These are phyloP conservation scores for Thalassiosira mediterranea DNA, from an alignment of 352 stramenopile species.

Conservation along the genomic window DNA sequence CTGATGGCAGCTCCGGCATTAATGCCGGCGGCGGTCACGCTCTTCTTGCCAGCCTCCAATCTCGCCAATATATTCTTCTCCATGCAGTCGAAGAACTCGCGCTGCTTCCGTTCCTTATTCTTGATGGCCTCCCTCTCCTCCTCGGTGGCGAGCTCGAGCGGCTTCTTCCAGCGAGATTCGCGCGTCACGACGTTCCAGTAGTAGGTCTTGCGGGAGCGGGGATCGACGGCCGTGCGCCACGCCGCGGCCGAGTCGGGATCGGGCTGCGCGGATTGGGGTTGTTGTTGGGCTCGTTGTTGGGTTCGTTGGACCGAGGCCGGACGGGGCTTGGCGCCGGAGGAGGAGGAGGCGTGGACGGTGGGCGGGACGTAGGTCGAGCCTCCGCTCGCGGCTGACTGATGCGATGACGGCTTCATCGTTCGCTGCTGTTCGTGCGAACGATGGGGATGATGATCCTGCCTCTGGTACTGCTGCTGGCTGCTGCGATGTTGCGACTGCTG, in stretches of 20 bases:
- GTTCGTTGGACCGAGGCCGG: background rate
- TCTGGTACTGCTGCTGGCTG: background rate
- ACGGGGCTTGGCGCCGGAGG: background rate
- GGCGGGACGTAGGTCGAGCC: constrained; percentile 7
- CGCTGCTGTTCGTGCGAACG: background rate
- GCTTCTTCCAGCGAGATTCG: constrained; percentile 97
- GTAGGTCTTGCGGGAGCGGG: constrained; percentile 90
- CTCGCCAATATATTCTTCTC: constrained; percentile 92
- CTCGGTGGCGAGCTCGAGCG: constrained; percentile 59
- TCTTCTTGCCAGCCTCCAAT: constrained; percentile 39
- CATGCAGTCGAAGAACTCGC: constrained; percentile 95
- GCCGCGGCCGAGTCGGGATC: background rate
- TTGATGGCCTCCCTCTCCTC: constrained; percentile 61
- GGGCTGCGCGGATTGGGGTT: background rate
- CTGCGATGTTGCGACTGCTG: background rate
- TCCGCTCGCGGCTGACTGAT: background rate
- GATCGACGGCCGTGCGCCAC: constrained; percentile 77
- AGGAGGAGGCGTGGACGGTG: background rate
- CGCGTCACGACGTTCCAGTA: constrained; percentile 95
- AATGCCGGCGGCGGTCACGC: no score
- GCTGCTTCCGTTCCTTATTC: constrained; percentile 85
- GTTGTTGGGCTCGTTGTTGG: background rate
- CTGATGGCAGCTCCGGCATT: background rate
- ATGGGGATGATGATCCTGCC: background rate
- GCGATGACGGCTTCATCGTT: background rate